Conservation (phyloP, 2,329 filamentous ascomycete genomes). For the Fusarium fracticaudum region DNA sequence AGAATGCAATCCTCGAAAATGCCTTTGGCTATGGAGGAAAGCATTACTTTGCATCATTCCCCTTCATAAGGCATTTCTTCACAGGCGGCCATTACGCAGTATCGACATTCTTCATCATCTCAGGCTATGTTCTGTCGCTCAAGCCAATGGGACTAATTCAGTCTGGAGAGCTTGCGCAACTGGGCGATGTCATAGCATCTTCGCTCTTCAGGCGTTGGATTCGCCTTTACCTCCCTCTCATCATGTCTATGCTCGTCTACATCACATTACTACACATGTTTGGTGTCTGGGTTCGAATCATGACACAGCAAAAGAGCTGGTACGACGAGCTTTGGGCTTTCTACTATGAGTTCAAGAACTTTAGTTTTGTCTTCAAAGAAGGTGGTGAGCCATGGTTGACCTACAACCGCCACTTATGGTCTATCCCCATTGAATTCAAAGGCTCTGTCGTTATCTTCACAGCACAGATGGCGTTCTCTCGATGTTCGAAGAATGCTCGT, state of each 20-base stretch:
- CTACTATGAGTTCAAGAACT: slow-evolving; percentile 71
- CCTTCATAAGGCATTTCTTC: slow-evolving; percentile 68
- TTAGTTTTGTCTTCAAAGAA: slow-evolving; percentile 71
- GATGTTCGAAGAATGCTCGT: slow-evolving; percentile 63
- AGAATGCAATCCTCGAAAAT: slow-evolving; percentile 59
- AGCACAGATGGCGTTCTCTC: slow-evolving; percentile 64
- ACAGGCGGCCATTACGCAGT: slow-evolving; percentile 70
- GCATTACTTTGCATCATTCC: slow-evolving; percentile 62
- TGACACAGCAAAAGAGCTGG: slow-evolving; percentile 52
- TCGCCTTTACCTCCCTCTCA: slow-evolving; percentile 61
- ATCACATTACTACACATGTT: slow-evolving; percentile 62
- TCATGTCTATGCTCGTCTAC: slow-evolving; percentile 64
- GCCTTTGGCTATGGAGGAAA: slow-evolving; percentile 61
- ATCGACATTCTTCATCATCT: slow-evolving; percentile 65
- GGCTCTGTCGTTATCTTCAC: slow-evolving; percentile 73
- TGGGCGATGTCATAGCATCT: slow-evolving; percentile 57
- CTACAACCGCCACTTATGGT: slow-evolving; percentile 69
- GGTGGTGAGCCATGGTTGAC: slow-evolving; percentile 63
- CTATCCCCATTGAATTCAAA: slow-evolving; percentile 70
- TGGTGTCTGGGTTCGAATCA: slow-evolving; percentile 55
- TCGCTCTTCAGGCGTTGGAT: slow-evolving; percentile 61
- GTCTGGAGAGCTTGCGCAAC: slow-evolving; percentile 51
- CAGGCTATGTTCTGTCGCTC: slow-evolving; percentile 65
- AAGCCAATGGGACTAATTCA: slow-evolving; percentile 60
- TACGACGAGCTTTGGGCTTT: slow-evolving; percentile 60